phyloP scores from a whole-genome alignment of 176 grass and related monocot genomes.

The Juncus effusus region DNA sequence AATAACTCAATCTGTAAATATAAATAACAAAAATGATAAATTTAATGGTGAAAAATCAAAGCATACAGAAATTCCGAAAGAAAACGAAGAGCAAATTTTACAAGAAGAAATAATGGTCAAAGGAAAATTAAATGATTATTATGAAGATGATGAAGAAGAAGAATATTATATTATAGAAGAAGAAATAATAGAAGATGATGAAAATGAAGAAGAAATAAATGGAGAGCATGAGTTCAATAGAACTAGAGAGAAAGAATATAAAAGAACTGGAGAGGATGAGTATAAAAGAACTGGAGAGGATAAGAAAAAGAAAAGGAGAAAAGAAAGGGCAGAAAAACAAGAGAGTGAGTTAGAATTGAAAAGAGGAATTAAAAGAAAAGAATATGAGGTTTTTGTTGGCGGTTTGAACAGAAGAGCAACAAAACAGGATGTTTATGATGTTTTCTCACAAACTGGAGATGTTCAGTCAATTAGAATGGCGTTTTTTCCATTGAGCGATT shows the following conservation, averaged over 20 bases:
- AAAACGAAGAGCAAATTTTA: slow-evolving; percentile 74
- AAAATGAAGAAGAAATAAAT: slow-evolving; percentile 29
- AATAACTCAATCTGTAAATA: slow-evolving; percentile 7
- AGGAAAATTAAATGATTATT: slow-evolving; percentile 45
- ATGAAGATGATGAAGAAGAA: slow-evolving; percentile 59
- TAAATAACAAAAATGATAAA: slow-evolving; percentile 42
- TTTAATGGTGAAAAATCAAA: slow-evolving; percentile 4
- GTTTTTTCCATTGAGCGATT: slow-evolving; percentile 79
- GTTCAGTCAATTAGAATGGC: slow-evolving; percentile 78
- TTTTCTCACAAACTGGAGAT: slow-evolving; percentile 80
- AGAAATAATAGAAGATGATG: slow-evolving; percentile 26
- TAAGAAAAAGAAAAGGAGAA: background rate
- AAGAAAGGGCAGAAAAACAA: slow-evolving; percentile 41
- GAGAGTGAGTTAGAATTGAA: slow-evolving; percentile 65
- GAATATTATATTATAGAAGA: slow-evolving; percentile 26
- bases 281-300: slow-evolving; percentile 26
- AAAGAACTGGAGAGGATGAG: slow-evolving; percentile 26
- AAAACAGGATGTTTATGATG: slow-evolving; percentile 74
- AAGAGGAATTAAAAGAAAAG: slow-evolving; percentile 66
- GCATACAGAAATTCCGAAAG: slow-evolving; percentile 40
- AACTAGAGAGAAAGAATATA: slow-evolving; percentile 12
- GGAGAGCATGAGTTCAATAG: slow-evolving; percentile 31
- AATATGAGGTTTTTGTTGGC: slow-evolving; percentile 97
- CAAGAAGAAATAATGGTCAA: slow-evolving; percentile 70
- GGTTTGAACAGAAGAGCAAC: slow-evolving; percentile 83